Evolutionary conservation across 768 basidiomycete species (phyloP), one percentile per base, ranked within the genome.

Genomic region (Crepidotus variabilis): DNA sequence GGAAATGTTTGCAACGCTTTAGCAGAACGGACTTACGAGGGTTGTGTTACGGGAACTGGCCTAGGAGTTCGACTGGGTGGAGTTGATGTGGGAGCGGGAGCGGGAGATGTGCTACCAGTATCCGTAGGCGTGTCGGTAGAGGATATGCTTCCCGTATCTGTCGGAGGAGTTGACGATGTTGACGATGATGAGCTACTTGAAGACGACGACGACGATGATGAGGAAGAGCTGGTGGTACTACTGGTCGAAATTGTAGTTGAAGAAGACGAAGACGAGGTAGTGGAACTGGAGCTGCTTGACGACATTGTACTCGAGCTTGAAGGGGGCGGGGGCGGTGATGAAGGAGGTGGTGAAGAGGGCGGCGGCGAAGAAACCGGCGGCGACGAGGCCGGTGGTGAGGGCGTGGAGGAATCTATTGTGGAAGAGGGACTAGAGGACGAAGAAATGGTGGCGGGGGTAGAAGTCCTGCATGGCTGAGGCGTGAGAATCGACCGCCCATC

Each of bases 141-240:
- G 60, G 47, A 39, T 5, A 5, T 43, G 11, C 5, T 43, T 43
- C 5, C 39, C 34, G 55, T 8, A 55, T 39, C 34, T 28, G 58
- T 35, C 23, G 46, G 48, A 7, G 58, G 46, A 5, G 57, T 28
- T 11, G 59, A 28, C 28, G 28, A 28, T 28, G 28, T 28, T 28
- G 39, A 43, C 4, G 39, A 20, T 16, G 39, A 43, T 4, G 39
- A 16, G 13, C 39, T 43, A 20, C 39, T 43, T 20, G 50, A 54
- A 53, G 35, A 51, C 62, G 53, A 65, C 33, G 45, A 68, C 57
- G 43, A 61, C 61, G 24, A 67, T 46, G 52, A 64, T 36, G 50
- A 58, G 24, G 55, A 63, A 55, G 21, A 69, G 48, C 21, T 56
- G 57, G 28, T 28, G 28, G 28, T 28, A 8, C 28, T 28, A 28